phyloP scores from a whole-genome alignment of 495 filamentous ascomycete genomes.

The Saxispiralis lemnorum region DNA sequence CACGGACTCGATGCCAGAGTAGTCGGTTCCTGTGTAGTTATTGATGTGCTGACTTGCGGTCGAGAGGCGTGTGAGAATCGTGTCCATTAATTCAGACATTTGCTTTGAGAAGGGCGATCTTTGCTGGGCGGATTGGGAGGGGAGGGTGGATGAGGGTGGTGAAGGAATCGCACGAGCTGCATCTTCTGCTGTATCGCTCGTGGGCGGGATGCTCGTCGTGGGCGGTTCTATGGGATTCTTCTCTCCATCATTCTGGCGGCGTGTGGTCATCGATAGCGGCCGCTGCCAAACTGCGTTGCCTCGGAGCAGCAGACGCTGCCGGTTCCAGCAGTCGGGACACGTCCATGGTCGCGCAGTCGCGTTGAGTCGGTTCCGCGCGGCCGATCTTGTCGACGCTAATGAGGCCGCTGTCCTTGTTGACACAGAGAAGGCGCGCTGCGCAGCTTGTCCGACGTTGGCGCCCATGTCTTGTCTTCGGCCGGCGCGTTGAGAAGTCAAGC shows the following conservation, averaged over 20 bases:
- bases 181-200: neutral
- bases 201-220: neutral
- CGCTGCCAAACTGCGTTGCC: no score
- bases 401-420: no score
- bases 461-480: no score
- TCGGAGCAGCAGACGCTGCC: no score
- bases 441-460: no score
- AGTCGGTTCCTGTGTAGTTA: slow-evolving; percentile 64
- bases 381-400: no score
- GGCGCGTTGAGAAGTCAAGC: no score
- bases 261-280: no score
- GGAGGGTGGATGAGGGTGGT: neutral
- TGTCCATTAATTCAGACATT: slow-evolving; percentile 69
- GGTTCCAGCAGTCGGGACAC: no score
- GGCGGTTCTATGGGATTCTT: neutral
- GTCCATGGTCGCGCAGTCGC: no score
- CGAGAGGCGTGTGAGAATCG: slow-evolving; percentile 67
- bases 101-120: slow-evolving; percentile 56
- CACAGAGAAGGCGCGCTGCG: no score
- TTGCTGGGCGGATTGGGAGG: slow-evolving; percentile 40
- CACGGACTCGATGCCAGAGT: slow-evolving; percentile 76
- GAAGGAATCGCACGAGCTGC: neutral
- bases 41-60: slow-evolving; percentile 77
- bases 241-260: neutral
- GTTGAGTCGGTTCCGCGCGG: no score